phyloP scores from a whole-genome alignment of 1,139 yeast species.

The Citeromyces hawaiiensis region DNA sequence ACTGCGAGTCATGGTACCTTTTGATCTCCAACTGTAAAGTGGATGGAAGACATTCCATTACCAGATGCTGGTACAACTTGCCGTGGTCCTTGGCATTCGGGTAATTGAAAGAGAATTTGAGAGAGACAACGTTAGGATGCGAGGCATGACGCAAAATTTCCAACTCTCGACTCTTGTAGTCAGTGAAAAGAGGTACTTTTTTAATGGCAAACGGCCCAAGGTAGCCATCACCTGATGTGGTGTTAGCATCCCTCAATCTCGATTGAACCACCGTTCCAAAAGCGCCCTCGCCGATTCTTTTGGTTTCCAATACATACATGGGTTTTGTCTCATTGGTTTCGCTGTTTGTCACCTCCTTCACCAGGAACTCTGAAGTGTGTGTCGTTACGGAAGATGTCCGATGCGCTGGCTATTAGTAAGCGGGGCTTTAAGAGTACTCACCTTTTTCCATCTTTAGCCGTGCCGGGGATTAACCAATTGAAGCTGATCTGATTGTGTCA shows the following conservation, averaged over 20 bases:
- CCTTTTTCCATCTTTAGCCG: neutral
- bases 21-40: slow-evolving; percentile 65
- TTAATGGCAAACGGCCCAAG: slow-evolving; percentile 75
- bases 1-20: slow-evolving; percentile 47
- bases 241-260: slow-evolving; percentile 23
- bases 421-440: neutral
- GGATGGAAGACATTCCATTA: slow-evolving; percentile 79
- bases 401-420: neutral
- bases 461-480: neutral
- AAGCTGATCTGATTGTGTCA: neutral
- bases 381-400: neutral
- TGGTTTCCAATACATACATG: slow-evolving; percentile 60
- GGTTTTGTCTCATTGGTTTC: slow-evolving; percentile 13
- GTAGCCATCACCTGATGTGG: slow-evolving; percentile 21
- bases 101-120: slow-evolving; percentile 56
- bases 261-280: slow-evolving; percentile 79
- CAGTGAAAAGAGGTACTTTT: slow-evolving; percentile 76
- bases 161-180: slow-evolving; percentile 67
- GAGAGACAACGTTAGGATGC: slow-evolving; percentile 65
- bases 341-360: slow-evolving; percentile 1
- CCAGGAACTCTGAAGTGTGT: neutral
- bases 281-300: slow-evolving; percentile 74
- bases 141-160: slow-evolving; percentile 61
- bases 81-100: slow-evolving; percentile 43
- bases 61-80: slow-evolving; percentile 62